A percentile compares a stretch with the other conserved stretches of the same genome.
These are phyloP conservation scores for Colletotrichum orchidophilum DNA, from an alignment of 2,329 filamentous ascomycete genomes.

Conservation along the genomic window DNA sequence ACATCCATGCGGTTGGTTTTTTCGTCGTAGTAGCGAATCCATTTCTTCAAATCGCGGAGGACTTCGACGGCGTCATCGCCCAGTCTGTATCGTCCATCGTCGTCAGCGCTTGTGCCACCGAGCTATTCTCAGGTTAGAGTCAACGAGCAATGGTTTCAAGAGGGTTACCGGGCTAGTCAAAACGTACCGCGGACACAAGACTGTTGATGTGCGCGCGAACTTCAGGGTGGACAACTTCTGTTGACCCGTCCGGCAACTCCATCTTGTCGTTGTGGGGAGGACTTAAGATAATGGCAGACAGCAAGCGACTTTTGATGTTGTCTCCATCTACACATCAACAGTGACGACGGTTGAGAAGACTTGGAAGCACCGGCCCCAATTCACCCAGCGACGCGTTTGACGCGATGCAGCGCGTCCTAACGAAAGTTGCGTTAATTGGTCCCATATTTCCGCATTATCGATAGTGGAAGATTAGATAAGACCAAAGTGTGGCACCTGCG, in stretches of 20 bases:
- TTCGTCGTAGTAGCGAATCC: constrained; percentile 94
- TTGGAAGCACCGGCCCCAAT: neutral
- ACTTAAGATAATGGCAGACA: neutral
- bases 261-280: constrained; percentile 47
- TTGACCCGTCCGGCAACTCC: constrained; percentile 62
- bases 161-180: neutral
- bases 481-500: neutral
- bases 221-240: constrained; percentile 84
- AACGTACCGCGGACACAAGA: constrained; percentile 87
- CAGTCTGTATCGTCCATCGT: constrained; percentile 84
- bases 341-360: neutral
- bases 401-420: constrained; percentile 28
- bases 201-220: constrained; percentile 94
- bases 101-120: constrained; percentile 81
- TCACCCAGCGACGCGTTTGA: constrained; percentile 12
- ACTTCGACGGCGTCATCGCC: constrained; percentile 94
- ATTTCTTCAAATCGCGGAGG: constrained; percentile 91
- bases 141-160: neutral
- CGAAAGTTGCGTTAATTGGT: neutral
- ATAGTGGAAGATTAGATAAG: neutral
- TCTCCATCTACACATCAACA: constrained; percentile 10
- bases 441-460: neutral
- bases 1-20: constrained; percentile 95
- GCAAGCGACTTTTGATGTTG: constrained; percentile 1
- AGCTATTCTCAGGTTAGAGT: constrained; percentile 65